Base-by-base conservation (phyloP, 192 early-diverging fungal species). In the Allomyces macrogynus region DNA sequence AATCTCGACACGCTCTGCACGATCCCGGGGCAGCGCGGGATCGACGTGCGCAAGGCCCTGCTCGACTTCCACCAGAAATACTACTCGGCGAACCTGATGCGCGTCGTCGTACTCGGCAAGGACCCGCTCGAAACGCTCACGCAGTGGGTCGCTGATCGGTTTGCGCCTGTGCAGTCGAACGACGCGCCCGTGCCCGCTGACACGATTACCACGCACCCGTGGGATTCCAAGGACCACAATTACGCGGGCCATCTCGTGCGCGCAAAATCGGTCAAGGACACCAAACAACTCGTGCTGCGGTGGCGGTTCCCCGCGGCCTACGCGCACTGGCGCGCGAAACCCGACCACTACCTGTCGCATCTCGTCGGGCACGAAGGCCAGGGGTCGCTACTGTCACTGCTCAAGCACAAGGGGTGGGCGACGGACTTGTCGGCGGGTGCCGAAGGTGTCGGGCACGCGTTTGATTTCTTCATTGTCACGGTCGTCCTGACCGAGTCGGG, bases 41-140 rank as follows among this genome's bases (percentile, higher is more conserved):
- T 93, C 43, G 86, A 98, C 70, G 81, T 93, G 65, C 80, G 95
- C 23, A 79, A 85, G 23, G 80, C 87, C 63, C 76, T 96, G 60
- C 69, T 99, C 44, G 85, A 92, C 61, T 95, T 95, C 63, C 87
- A 99, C 67, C 78, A 78, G 14, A 78, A 80, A 64, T 91, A 91
- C 73, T 99, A 99, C 72, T 92, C 90, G 26, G 86, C 92, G 14
- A 94, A 96, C 69, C 89, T 99, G 25, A 96, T 95, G 93, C 88
- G 88, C 75, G 77, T 95, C 20, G 87, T 87, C 40, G 75, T 99
- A 20, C 69, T 94, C 14, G 95, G 93, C 25, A 79, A 40, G 32
- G 32, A 40, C 7, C 32, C 32, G 32, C 32, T 40, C 32, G 32
- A 40, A 0, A 40, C 32, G 72, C 76, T 99, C 69, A 77, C 80